phyloP scores from a whole-genome alignment of 2,329 filamentous ascomycete genomes.

The Colletotrichum sansevieriae region DNA sequence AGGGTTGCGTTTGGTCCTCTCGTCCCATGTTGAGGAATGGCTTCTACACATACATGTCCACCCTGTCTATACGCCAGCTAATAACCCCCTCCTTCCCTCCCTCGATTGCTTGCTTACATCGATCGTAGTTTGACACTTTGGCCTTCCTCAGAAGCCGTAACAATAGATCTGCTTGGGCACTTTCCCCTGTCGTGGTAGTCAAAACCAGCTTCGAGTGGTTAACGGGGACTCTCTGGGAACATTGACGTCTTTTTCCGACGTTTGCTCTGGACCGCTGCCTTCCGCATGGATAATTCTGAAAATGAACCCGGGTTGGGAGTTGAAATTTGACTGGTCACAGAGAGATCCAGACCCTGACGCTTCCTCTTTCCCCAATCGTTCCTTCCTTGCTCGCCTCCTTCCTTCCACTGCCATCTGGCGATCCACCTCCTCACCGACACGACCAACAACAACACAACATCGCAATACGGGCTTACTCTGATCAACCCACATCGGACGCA shows the following conservation, averaged over 20 bases:
- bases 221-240: not conserved
- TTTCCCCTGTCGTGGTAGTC: conserved; percentile 1
- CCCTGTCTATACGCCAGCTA: not conserved
- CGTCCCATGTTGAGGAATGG: conserved; percentile 21
- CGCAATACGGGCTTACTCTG: too few species aligned
- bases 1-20: conserved; percentile 22
- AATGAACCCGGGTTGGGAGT: conserved; percentile 8
- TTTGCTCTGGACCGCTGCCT: conserved; percentile 9
- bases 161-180: conserved; percentile 10
- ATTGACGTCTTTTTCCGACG: conserved; percentile 1
- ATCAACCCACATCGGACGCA: too few species aligned
- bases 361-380: not conserved
- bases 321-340: not conserved
- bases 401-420: not conserved
- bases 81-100: conserved; percentile 3
- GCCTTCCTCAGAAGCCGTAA: conserved; percentile 17
- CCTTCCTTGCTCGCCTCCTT: not conserved
- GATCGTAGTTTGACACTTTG: conserved; percentile 20
- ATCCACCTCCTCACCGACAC: not conserved
- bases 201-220: conserved; percentile 7
- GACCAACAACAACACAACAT: too few species aligned
- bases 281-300: conserved; percentile 13
- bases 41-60: not conserved
- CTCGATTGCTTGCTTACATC: conserved; percentile 7
- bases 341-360: not conserved